Evolutionary conservation across 2,329 filamentous ascomycete species (phyloP).

Genomic region (Talaromyces albobiverticillius): DNA sequence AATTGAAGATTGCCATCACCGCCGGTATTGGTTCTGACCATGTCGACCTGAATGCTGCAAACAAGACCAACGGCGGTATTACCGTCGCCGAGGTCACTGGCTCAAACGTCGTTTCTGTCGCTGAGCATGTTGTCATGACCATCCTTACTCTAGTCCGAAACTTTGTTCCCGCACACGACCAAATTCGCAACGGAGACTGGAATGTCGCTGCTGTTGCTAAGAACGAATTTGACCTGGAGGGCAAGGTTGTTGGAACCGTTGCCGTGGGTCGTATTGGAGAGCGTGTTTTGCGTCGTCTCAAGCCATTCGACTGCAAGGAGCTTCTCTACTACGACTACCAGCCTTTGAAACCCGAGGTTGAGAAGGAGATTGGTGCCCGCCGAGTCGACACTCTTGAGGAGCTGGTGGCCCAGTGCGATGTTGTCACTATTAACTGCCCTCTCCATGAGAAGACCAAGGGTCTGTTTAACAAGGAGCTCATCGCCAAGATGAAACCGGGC

Average conservation of each 20-base stretch:
- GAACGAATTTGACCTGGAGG: slow-evolving; percentile 97
- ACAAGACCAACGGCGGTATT: slow-evolving; percentile 96
- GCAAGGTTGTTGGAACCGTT: slow-evolving; percentile 96
- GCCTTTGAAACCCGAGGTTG: slow-evolving; percentile 76
- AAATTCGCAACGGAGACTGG: slow-evolving; percentile 86
- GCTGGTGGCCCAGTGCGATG: slow-evolving; percentile 88
- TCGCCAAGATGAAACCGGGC: slow-evolving; percentile 98
- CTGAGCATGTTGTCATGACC: slow-evolving; percentile 99
- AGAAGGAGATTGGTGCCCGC: slow-evolving; percentile 93
- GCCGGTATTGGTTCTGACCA: slow-evolving; percentile 98
- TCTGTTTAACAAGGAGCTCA: slow-evolving; percentile 97
- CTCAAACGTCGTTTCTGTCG: slow-evolving; percentile 97
- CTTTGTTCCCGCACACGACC: slow-evolving; percentile 96
- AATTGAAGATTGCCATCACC: slow-evolving; percentile 94
- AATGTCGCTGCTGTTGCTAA: slow-evolving; percentile 93
- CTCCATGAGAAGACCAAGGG: slow-evolving; percentile 97
- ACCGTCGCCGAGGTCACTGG: slow-evolving; percentile 98
- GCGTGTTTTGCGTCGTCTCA: slow-evolving; percentile 92
- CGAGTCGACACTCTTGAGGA: slow-evolving; percentile 88
- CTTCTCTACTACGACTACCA: slow-evolving; percentile 99
- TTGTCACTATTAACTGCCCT: slow-evolving; percentile 99
- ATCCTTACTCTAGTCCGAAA: slow-evolving; percentile 95
- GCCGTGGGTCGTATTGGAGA: slow-evolving; percentile 97
- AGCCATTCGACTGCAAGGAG: slow-evolving; percentile 99
- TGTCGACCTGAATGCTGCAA: slow-evolving; percentile 93